phyloP scores from a whole-genome alignment of 2,329 filamentous ascomycete genomes.

The Leptosphaerulina australis region DNA sequence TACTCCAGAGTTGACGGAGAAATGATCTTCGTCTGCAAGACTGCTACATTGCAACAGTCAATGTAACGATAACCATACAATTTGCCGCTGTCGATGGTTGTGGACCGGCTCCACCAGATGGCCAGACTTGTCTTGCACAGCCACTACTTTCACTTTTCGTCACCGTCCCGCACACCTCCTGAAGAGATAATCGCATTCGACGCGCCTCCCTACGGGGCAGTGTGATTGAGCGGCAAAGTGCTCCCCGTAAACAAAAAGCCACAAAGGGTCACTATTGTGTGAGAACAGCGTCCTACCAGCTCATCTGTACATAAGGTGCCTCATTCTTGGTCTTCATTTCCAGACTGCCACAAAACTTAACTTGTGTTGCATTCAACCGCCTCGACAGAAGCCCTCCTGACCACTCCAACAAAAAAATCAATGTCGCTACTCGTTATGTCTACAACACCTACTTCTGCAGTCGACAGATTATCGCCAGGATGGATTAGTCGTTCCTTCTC shows the following conservation, averaged over 20 bases:
- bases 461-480: slow-evolving; percentile 31
- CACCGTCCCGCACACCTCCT: slow-evolving; percentile 11
- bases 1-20: neutral
- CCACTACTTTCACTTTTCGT: slow-evolving; percentile 9
- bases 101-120: slow-evolving; percentile 12
- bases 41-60: neutral
- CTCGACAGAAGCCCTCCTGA: neutral
- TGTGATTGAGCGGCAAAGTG: slow-evolving; percentile 8
- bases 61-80: neutral
- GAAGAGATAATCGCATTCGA: slow-evolving; percentile 3
- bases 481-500: slow-evolving; percentile 32
- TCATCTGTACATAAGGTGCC: slow-evolving; percentile 7
- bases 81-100: neutral
- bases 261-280: neutral
- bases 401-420: neutral
- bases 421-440: slow-evolving; percentile 41
- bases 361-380: neutral
- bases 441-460: slow-evolving; percentile 26
- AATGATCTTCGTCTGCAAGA: neutral
- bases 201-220: slow-evolving; percentile 14
- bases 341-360: neutral
- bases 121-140: slow-evolving; percentile 18
- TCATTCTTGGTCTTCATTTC: neutral
- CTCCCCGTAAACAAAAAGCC: slow-evolving; percentile 9
- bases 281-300: neutral